A percentile compares a stretch with the other conserved stretches of the same genome.
phyloP scores from a whole-genome alignment of 169 alveolate genomes.

The Cryptosporidium ubiquitum region DNA sequence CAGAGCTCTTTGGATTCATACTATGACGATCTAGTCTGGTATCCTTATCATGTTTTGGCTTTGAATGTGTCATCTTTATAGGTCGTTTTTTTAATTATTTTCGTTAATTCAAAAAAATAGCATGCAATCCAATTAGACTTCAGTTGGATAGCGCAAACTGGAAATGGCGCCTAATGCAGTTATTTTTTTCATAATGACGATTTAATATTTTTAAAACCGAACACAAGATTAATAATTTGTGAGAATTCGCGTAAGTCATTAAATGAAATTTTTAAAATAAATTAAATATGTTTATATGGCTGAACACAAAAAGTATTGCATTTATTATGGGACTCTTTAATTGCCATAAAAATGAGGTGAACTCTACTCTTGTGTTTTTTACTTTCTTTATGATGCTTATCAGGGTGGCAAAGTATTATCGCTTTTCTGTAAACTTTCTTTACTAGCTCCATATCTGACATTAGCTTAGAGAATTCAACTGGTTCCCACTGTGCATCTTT shows the following conservation, averaged over 20 bases:
- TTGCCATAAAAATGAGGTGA: slow-evolving; percentile 78
- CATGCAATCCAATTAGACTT: slow-evolving; percentile 3
- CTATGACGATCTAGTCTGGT: slow-evolving; percentile 69
- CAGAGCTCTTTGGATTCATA: slow-evolving; percentile 59
- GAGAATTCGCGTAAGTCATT: not conserved
- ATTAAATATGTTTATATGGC: not conserved
- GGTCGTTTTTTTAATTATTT: not conserved
- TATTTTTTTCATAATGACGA: not conserved
- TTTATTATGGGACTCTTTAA: slow-evolving; percentile 77
- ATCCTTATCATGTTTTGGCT: slow-evolving; percentile 41
- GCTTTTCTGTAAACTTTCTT: slow-evolving; percentile 85
- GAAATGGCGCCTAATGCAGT: slow-evolving; percentile 5
- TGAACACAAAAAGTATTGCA: not conserved
- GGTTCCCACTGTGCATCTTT: slow-evolving; percentile 84
- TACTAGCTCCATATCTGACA: slow-evolving; percentile 80
- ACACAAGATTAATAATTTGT: not conserved
- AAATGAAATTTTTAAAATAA: not conserved
- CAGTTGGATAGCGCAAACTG: not conserved
- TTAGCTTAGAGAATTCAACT: slow-evolving; percentile 83
- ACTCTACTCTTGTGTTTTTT: slow-evolving; percentile 74
- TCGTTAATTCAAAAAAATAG: not conserved
- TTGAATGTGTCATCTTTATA: slow-evolving; percentile 19
- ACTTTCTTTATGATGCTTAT: slow-evolving; percentile 73
- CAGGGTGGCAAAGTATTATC: slow-evolving; percentile 83
- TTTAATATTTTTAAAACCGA: not conserved